Evolutionary conservation across 2,329 filamentous ascomycete species (phyloP).

Genomic region (Juglanconis juglandina): DNA sequence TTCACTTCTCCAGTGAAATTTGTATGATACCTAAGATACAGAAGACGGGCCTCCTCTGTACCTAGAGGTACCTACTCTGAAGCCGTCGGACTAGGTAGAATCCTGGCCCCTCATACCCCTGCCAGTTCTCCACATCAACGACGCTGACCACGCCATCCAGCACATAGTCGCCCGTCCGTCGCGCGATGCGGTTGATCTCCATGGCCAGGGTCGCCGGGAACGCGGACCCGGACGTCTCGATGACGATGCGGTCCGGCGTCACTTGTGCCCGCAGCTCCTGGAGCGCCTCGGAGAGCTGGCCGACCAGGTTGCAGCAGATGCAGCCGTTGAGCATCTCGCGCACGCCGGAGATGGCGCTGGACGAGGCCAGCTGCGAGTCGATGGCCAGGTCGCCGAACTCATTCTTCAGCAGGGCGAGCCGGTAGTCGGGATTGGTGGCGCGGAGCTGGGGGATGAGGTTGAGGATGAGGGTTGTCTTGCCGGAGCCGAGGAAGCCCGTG

Average conservation of each 20-base stretch:
- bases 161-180: slow-evolving; percentile 65
- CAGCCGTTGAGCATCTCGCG: slow-evolving; percentile 93
- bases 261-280: slow-evolving; percentile 61
- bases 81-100: too few relatives aligned
- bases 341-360: slow-evolving; percentile 80
- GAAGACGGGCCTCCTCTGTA: too few relatives aligned
- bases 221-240: slow-evolving; percentile 88
- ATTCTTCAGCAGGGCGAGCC: slow-evolving; percentile 92
- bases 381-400: slow-evolving; percentile 95
- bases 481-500: slow-evolving; percentile 92
- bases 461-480: slow-evolving; percentile 93
- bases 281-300: slow-evolving; percentile 79
- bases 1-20: too few relatives aligned
- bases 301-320: slow-evolving; percentile 98
- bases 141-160: slow-evolving; percentile 88
- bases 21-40: too few relatives aligned
- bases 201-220: slow-evolving; percentile 87
- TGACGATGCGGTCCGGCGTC: slow-evolving; percentile 77
- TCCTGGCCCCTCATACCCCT: slow-evolving; percentile 67
- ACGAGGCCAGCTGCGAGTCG: slow-evolving; percentile 85
- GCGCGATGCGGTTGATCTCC: slow-evolving; percentile 76
- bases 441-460: slow-evolving; percentile 88
- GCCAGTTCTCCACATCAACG: slow-evolving; percentile 93
- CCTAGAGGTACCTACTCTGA: too few relatives aligned
- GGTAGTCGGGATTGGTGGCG: slow-evolving; percentile 70